phyloP scores from a whole-genome alignment of 768 basidiomycete species.

The Zangia roseola region DNA sequence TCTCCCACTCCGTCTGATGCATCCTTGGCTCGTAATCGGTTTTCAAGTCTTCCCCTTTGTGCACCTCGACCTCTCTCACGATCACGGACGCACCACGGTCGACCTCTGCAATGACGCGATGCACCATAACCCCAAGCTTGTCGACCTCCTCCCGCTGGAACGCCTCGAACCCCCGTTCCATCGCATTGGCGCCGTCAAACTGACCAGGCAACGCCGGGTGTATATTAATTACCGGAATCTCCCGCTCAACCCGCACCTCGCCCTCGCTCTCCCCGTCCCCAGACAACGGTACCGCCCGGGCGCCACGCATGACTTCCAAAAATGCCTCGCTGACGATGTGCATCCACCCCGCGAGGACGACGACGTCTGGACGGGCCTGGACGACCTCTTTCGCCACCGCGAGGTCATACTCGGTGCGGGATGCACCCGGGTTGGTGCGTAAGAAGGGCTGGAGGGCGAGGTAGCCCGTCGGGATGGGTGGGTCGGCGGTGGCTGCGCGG shows the following conservation, averaged over 20 bases:
- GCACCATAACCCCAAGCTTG: constrained; percentile 87
- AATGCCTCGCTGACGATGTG: constrained; percentile 87
- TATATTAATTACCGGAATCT: constrained; percentile 88
- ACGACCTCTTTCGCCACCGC: constrained; percentile 74
- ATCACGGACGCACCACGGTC: constrained; percentile 89
- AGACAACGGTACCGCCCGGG: constrained; percentile 28
- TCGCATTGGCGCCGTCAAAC: constrained; percentile 95
- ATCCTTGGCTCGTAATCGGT: constrained; percentile 66
- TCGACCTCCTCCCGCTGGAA: constrained; percentile 80
- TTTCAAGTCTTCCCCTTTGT: constrained; percentile 69
- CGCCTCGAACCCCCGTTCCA: constrained; percentile 86
- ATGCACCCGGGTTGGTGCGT: constrained; percentile 67
- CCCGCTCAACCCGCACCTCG: constrained; percentile 14
- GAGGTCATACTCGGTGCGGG: constrained; percentile 81
- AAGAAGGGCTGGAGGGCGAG: constrained; percentile 84
- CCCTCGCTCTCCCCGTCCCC: constrained; percentile 35
- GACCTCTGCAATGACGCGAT: constrained; percentile 89
- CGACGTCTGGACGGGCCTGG: constrained; percentile 67
- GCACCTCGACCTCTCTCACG: constrained; percentile 73
- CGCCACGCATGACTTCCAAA: constrained; percentile 56
- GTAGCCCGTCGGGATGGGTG: constrained; percentile 79
- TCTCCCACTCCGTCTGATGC: constrained; percentile 83
- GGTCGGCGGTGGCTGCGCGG: constrained; percentile 68
- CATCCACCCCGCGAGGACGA: constrained; percentile 99
- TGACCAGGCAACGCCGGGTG: constrained; percentile 94